Conservation (phyloP, 441 rosid genomes). For the Gossypium davidsonii region DNA sequence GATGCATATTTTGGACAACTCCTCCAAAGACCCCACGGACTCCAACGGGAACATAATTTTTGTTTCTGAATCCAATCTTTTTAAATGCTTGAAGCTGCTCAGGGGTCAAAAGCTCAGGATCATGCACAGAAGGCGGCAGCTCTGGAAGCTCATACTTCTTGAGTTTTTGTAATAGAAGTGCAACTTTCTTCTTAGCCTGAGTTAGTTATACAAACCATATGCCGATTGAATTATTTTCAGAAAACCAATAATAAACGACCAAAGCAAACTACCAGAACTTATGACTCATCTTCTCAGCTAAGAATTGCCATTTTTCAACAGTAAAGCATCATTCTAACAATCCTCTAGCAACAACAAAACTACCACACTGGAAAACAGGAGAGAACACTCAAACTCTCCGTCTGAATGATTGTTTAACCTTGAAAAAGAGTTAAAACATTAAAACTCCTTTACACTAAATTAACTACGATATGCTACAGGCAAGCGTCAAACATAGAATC, state of each 20-base stretch:
- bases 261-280: not conserved
- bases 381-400: not conserved
- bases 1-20: slow-evolving; percentile 96
- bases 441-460: not conserved
- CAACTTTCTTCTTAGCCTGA: slow-evolving; percentile 96
- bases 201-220: slow-evolving; percentile 5
- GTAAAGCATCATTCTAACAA: not conserved
- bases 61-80: slow-evolving; percentile 88
- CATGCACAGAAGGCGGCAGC: slow-evolving; percentile 76
- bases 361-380: not conserved
- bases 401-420: not conserved
- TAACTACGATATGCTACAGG: not conserved
- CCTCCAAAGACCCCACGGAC: slow-evolving; percentile 99
- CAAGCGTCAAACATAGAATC: not conserved
- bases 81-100: slow-evolving; percentile 87
- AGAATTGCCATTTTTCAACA: not conserved
- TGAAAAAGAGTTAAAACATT: not conserved
- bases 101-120: slow-evolving; percentile 78
- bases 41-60: slow-evolving; percentile 93
- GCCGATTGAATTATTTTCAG: not conserved
- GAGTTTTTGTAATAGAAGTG: slow-evolving; percentile 80
- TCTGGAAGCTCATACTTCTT: slow-evolving; percentile 94
- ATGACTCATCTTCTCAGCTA: not conserved
- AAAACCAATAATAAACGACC: not conserved
- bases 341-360: not conserved